These are phyloP conservation scores for Sclerotinia borealis DNA, from an alignment of 2,329 filamentous ascomycete species.

Conservation along the genomic window DNA sequence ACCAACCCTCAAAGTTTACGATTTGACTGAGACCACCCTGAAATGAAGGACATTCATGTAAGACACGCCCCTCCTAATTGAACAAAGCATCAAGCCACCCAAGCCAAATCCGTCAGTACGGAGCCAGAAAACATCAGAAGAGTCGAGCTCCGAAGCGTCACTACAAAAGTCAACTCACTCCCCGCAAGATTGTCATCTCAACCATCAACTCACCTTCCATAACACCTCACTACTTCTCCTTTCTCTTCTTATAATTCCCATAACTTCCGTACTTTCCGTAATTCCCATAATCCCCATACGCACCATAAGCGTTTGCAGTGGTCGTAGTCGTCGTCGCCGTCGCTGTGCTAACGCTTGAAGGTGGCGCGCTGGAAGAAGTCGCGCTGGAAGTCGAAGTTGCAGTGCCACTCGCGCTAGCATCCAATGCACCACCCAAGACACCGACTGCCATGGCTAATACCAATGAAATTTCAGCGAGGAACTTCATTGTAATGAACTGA, in stretches of 20 bases:
- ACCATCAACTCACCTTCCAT: neutral
- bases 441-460: neutral
- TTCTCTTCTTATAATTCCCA: slow-evolving; percentile 8
- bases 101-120: neutral
- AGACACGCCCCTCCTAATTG: accelerated
- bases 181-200: neutral
- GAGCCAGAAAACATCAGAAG: neutral
- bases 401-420: neutral
- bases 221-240: neutral
- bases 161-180: neutral
- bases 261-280: slow-evolving; percentile 11
- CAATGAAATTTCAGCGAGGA: neutral
- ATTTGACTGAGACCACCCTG: neutral
- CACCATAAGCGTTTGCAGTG: neutral
- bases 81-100: neutral
- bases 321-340: neutral
- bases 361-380: neutral
- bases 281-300: slow-evolving; percentile 6
- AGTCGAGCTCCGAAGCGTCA: neutral
- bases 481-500: neutral
- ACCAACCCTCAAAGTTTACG: neutral
- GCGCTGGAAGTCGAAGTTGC: neutral
- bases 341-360: neutral
- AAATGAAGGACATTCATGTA: neutral
- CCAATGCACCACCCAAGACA: neutral